Base-by-base conservation (phyloP, 306 rosid species). In the Herpetospermum pedunculosum region DNA sequence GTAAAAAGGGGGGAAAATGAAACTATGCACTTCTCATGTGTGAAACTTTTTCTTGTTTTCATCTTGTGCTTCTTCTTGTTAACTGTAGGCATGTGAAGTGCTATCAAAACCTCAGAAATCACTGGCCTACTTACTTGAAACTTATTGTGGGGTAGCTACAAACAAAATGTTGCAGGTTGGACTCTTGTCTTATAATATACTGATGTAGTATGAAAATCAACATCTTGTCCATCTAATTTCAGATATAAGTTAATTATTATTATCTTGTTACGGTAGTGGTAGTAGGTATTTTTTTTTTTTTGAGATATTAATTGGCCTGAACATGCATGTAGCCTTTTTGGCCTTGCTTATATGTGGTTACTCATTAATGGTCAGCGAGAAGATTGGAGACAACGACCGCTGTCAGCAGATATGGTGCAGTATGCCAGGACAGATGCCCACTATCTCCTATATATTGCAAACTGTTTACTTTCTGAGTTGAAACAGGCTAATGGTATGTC, bases 301-400 rank as follows among this genome's bases (percentile, higher is more conserved):
- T n/a, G 70, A 32, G 37, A 63, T 18, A 63, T 63, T 35, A 63
- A 32, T 35, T 35, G 19, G 7, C 47, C 28, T 34, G 47, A n/a
- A 7, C 26, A 9, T 63, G 18, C 26, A n/a, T 63, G 70, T n/a
- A n/a, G n/a, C n/a, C n/a, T n/a, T n/a, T n/a, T n/a, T n/a, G n/a
- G 14, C 53, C 18, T 60, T 69, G 37, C 70, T 47, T 67, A 23
- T 64, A 49, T 64, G 43, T 69, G 70, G 52, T 26, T 70, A 26
- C 64, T 77, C 32, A 59, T 40, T 70, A 58, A 77, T 84, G 81
- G 79, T 79, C 73, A 91, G 98, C 96, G 97, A 60, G 98, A 89
- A 91, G 97, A 94, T 68, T 94, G 98, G 98, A 89, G 98, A 72
- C 96, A 86, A 65, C 96, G 98, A 30, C 98, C 97, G 74, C 85